Evolutionary conservation across 306 rosid species (phyloP).

Genomic region (Rosa multiflora): DNA sequence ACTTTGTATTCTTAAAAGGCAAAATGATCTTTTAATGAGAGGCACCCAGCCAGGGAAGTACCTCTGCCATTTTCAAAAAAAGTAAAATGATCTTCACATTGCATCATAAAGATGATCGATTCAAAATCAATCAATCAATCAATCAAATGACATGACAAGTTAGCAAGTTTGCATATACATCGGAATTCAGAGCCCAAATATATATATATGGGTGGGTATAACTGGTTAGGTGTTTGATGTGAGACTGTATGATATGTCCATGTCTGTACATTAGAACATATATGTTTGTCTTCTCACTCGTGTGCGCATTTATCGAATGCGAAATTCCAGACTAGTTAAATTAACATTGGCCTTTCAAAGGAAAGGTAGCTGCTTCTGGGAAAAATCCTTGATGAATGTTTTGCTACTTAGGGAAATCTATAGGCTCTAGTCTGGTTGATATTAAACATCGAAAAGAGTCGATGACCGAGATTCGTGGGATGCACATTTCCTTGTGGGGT

Average conservation of each 20-base stretch:
- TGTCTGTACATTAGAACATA: neutral
- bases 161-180: neutral
- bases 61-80: too few relatives aligned
- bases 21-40: too few relatives aligned
- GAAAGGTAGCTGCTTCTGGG: slow-evolving; percentile 3
- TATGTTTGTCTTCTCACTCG: neutral
- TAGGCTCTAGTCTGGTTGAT: slow-evolving; percentile 1
- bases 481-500: slow-evolving; percentile 14
- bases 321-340: neutral
- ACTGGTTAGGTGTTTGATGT: slow-evolving; percentile 1
- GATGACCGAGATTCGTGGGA: slow-evolving; percentile 4
- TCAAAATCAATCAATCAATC: neutral
- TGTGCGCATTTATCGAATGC: neutral
- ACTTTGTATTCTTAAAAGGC: too few relatives aligned
- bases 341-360: neutral
- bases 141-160: neutral
- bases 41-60: too few relatives aligned
- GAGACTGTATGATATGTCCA: neutral
- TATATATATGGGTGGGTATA: neutral
- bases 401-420: slow-evolving; percentile 23
- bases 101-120: neutral
- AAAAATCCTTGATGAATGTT: slow-evolving; percentile 1
- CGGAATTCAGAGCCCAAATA: neutral
- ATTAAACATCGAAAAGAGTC: neutral
- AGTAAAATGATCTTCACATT: neutral